Evolutionary conservation across 2,329 filamentous ascomycete genomes (phyloP), one percentile per base, ranked within the genome.

Genomic region (Alternaria sp.): DNA sequence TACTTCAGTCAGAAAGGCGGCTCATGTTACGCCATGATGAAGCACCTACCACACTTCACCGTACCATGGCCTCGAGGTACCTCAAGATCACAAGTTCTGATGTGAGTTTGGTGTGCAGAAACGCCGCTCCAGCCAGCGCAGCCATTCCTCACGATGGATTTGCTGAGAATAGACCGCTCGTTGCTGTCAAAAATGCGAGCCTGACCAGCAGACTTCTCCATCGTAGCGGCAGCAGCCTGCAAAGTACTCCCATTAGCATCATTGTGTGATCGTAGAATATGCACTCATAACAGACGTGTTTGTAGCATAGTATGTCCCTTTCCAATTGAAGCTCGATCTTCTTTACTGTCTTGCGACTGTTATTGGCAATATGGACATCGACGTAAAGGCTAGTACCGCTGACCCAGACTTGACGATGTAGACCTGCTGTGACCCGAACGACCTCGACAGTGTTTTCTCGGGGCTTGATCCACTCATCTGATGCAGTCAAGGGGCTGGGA

Each of bases 371-470:
- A 57, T 85, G 83, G 3, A 86, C 78, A 63, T 87, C 85, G 16
- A 85, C 81, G 61, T 86, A 86, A 34, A 86, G 82, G 64, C 78
- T 83, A 22, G 83, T 84, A 16, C 85, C 85, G 64, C 84, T 86
- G 55, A 87, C 83, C 85, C 85, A 87, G 28, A 85, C 85, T 71
- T 86, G 85, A n/a, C 85, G 81, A 69, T 86, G 85, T 9, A 86
- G 68, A 7, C 84, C 84, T 28, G 85, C 85, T 20, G 84, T 86
- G 18, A 86, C 70, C 55, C 78, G 79, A 25, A 86, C 72, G 10
- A 78, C 79, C 60, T 86, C 83, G 1, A 81, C 60, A 2, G 74
- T 74, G 28, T 71, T 73, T 41, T 81, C 76, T 28, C 78, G 78
- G 28, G 80, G 75, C 34, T 82, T 72, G 6, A 74, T 62, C 64